Conservation (phyloP, 441 rosid species). For the Euphorbia schlechtendalii region DNA sequence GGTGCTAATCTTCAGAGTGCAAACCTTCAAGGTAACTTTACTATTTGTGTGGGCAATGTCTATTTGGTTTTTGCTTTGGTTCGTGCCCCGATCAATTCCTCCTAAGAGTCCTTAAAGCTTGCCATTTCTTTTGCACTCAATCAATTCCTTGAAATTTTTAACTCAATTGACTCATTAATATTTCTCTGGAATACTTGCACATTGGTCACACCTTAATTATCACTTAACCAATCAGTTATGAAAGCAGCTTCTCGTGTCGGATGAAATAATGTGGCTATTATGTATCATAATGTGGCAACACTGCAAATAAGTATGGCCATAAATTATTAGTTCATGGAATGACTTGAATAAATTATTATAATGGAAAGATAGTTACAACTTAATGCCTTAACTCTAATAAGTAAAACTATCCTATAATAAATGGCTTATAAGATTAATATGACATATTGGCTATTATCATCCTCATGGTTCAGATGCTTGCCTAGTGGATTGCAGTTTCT, state of each 20-base stretch:
- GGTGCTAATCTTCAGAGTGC: slow-evolving; percentile 94
- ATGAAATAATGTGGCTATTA: not conserved
- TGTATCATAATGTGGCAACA: not conserved
- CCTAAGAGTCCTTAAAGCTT: not conserved
- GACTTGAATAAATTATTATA: not conserved
- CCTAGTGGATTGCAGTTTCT: too few species aligned
- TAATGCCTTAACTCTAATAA: not conserved
- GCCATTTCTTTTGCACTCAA: not conserved
- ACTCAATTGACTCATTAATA: not conserved
- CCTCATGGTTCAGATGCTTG: slow-evolving; percentile 62
- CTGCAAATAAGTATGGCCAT: not conserved
- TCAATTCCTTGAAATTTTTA: not conserved
- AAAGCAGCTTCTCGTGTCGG: not conserved
- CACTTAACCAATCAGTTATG: not conserved
- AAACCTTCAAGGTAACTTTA: slow-evolving; percentile 69
- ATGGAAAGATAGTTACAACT: not conserved
- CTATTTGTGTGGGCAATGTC: not conserved
- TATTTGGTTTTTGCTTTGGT: not conserved
- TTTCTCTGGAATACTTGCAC: not conserved
- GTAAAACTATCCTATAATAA: not conserved
- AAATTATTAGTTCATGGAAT: not conserved
- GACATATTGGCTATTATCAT: slow-evolving; percentile 4
- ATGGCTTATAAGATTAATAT: not conserved
- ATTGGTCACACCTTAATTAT: not conserved
- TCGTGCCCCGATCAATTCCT: not conserved